Percentiles rank a stretch among this genome's conserved stretches.
phyloP scores from a whole-genome alignment of 2,329 filamentous ascomycete species.

The Fusarium sp. region DNA sequence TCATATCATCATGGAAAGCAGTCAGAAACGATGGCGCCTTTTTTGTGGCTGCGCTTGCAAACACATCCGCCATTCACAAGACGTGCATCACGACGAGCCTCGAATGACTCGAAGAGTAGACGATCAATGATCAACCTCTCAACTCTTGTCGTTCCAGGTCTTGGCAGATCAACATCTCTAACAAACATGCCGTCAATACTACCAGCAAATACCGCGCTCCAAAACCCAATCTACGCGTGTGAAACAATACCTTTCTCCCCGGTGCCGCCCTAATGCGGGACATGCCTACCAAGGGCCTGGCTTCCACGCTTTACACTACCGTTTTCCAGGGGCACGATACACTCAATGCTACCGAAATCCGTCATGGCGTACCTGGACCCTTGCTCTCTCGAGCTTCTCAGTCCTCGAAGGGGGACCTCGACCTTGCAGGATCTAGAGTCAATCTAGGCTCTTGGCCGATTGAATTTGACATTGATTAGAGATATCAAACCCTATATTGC shows the following conservation, averaged over 20 bases:
- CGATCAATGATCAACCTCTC: not conserved
- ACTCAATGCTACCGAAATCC: conserved; percentile 32
- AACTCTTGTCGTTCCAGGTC: not conserved
- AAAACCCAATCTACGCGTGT: conserved; percentile 23
- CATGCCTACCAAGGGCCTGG: conserved; percentile 23
- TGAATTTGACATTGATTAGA: conserved; percentile 28
- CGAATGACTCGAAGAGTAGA: not conserved
- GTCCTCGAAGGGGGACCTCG: conserved; percentile 10
- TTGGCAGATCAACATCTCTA: conserved; percentile 6
- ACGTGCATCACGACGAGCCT: not conserved
- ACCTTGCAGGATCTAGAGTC: conserved; percentile 15
- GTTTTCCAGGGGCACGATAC: conserved; percentile 25
- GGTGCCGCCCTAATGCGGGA: conserved; percentile 25
- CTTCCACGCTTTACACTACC: conserved; percentile 22
- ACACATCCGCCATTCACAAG: not conserved
- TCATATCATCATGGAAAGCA: too few species aligned
- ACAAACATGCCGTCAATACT: conserved; percentile 6
- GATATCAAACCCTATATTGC: conserved; percentile 34
- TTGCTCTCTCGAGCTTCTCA: conserved; percentile 28
- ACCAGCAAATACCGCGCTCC: conserved; percentile 4
- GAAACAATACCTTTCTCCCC: conserved; percentile 34
- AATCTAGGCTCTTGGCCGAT: conserved; percentile 29
- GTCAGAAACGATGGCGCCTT: conserved; percentile 1
- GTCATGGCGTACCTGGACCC: conserved; percentile 34
- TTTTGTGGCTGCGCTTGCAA: conserved; percentile 9